Percentiles rank a stretch among this genome's conserved stretches.
Evolutionary conservation across 148 eudicot species (phyloP).

Genomic region (Chenopodium berlandieri): DNA sequence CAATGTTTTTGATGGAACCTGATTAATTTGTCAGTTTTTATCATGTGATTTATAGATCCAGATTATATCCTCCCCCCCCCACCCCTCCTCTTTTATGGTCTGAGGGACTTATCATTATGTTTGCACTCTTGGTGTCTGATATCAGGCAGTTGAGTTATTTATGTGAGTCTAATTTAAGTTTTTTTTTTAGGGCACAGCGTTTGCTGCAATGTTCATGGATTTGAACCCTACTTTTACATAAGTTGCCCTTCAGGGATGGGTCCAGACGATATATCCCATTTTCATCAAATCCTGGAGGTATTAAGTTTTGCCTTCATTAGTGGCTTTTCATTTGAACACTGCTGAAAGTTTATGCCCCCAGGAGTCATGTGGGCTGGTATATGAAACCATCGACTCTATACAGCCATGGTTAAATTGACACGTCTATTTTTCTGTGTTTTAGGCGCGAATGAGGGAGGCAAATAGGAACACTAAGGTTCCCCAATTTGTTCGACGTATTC

Average conservation of each 20-base stretch:
- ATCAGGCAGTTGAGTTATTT: background rate
- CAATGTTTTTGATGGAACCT: background rate
- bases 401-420: background rate
- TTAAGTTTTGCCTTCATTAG: background rate
- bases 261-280: slow-evolving; percentile 85
- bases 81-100: background rate
- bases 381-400: background rate
- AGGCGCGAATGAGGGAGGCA: slow-evolving; percentile 90
- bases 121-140: background rate
- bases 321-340: background rate
- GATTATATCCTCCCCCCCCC: background rate
- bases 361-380: background rate
- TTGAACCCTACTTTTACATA: slow-evolving; percentile 92
- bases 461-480: slow-evolving; percentile 62
- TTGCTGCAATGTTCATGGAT: slow-evolving; percentile 96
- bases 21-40: background rate
- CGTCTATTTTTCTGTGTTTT: slow-evolving; percentile 13
- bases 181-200: slow-evolving; percentile 68
- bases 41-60: background rate
- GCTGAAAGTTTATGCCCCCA: background rate
- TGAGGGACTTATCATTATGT: background rate
- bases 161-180: background rate
- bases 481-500: slow-evolving; percentile 67
- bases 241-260: slow-evolving; percentile 93
- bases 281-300: slow-evolving; percentile 90